Evolutionary conservation across 495 filamentous ascomycete species (phyloP).

Genomic region (Xanthoparmelia taractica): DNA sequence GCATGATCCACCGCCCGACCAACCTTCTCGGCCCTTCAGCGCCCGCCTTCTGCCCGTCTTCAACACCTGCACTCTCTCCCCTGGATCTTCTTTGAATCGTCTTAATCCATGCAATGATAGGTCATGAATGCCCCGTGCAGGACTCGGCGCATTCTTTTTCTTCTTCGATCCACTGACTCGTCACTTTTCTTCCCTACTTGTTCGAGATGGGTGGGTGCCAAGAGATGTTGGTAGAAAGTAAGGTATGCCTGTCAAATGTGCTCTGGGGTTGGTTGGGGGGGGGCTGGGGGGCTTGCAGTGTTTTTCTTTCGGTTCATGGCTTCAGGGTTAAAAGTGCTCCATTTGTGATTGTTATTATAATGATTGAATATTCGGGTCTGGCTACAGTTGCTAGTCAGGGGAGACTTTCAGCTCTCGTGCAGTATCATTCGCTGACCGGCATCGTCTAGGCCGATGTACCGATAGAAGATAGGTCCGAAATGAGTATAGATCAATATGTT

Average conservation of each 20-base stretch:
- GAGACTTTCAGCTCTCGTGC: too few relatives aligned
- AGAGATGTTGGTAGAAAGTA: background rate
- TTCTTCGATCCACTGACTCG: background rate
- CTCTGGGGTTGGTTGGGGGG: background rate
- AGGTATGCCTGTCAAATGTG: background rate
- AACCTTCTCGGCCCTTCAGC: constrained; percentile 6
- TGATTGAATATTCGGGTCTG: too few relatives aligned
- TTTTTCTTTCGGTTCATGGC: too few relatives aligned
- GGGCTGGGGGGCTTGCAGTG: background rate
- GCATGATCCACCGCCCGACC: background rate
- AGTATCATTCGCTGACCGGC: too few relatives aligned
- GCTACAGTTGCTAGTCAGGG: background rate
- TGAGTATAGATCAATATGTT: too few relatives aligned
- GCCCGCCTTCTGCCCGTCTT: too few relatives aligned
- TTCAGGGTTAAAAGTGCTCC: too few relatives aligned
- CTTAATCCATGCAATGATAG: background rate
- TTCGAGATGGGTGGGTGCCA: background rate
- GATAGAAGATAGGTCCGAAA: too few relatives aligned
- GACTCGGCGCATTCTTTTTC: background rate
- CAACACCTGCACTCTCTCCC: background rate
- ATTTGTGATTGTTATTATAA: too few relatives aligned
- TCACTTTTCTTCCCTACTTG: too few relatives aligned
- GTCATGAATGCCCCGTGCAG: background rate
- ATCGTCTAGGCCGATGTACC: too few relatives aligned
- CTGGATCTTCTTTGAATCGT: background rate